Evolutionary conservation across 164 flowering plant genomes (phyloP), one percentile per base, ranked within the genome.

Genomic region (Vitis cinerea): DNA sequence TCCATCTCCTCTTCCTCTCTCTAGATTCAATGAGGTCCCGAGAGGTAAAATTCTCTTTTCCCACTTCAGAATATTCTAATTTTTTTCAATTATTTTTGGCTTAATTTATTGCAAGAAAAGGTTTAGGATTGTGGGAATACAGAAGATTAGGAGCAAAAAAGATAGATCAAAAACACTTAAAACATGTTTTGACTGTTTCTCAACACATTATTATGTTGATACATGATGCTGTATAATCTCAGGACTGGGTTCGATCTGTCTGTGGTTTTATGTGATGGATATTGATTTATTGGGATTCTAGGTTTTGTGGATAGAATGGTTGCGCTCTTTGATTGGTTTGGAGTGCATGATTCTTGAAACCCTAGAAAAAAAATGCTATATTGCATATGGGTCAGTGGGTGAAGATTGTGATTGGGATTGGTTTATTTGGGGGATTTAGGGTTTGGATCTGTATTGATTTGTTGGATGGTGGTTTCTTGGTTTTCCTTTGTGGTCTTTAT

Each of bases 41-140:
- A 65, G 74, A 72, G 84, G 82, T 79, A 72, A 79, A 72, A 66
- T 72, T 70, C 64, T 66, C 12, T 57, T 62, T 19, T 9, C 31
- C 50, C 4, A 13, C 48, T 64, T 7, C 19, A 17, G 67, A 68
- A 64, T 37, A 44, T 58, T 14, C 19, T 27, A 23, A 27, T 12
- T 50, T 51, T n/a, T 44, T 17, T 31, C n/a, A n/a, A 5, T 70
- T 56, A 44, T 50, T 10, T 17, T 14, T 65, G 19, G 11, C 48
- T 23, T 9, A 52, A 63, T 27, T 30, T 50, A 30, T 64, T 27
- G 61, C 3, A 8, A 3, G 53, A 63, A 15, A 47, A 9, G 30
- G 44, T 37, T 37, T 3, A n/a, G 16, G 65, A n/a, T 37, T 37
- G 51, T 60, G 49, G 15, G 14, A 19, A n/a, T 14, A 27, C 27